Conservation (phyloP, 139 green algal species). For the Coccomyxa sp. region DNA sequence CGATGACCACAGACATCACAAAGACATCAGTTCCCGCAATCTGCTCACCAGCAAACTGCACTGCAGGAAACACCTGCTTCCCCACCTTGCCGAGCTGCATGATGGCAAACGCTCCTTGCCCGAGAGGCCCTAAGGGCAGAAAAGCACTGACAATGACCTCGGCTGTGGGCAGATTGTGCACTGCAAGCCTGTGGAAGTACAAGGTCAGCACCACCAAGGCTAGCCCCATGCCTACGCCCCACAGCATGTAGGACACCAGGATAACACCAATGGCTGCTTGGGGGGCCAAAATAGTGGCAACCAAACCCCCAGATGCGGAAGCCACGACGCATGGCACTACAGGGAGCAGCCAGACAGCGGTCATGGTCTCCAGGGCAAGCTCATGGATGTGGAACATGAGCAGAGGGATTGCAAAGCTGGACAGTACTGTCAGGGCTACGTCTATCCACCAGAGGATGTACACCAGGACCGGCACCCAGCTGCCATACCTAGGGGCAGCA, state of each 20-base stretch:
- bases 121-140: constrained; percentile 16
- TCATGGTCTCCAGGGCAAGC: constrained; percentile 14
- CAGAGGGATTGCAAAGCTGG: constrained; percentile 11
- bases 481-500: constrained; percentile 6
- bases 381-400: constrained; percentile 17
- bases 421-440: constrained; percentile 1
- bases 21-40: neutral
- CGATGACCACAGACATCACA: neutral
- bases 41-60: neutral
- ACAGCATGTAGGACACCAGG: constrained; percentile 5
- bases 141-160: constrained; percentile 22
- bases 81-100: constrained; percentile 5
- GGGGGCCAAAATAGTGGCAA: neutral
- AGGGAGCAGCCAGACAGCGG: constrained; percentile 14
- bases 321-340: constrained; percentile 2
- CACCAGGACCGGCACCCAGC: neutral
- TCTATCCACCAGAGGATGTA: constrained; percentile 15
- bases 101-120: constrained; percentile 9
- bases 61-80: neutral
- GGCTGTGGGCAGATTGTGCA: constrained; percentile 9
- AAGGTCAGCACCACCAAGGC: constrained; percentile 8
- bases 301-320: neutral
- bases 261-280: neutral
- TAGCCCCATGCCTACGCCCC: constrained; percentile 12
- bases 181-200: constrained; percentile 12